Base-by-base conservation (phyloP, 768 basidiomycete species). In the Pleurotus eryngii region DNA sequence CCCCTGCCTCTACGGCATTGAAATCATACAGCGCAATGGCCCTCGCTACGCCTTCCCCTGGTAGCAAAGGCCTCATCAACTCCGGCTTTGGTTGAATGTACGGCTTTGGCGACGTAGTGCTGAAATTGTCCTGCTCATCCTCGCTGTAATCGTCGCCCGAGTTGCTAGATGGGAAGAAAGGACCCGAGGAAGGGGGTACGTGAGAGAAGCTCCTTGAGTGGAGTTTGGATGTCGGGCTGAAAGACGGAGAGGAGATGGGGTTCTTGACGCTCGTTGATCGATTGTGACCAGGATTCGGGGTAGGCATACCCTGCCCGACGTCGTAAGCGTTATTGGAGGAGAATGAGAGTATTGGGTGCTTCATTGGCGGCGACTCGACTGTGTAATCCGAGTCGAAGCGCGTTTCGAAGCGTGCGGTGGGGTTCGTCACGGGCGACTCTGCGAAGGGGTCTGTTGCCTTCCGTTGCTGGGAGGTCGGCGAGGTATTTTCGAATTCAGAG, bases 21-120 rank as follows among this genome's bases (percentile, higher is more conserved):
- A 89, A 92, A 68, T 88, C 78, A 65, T 82, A 91, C 58, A 90
- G 64, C 2, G 91, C 90, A 46, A 92, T 84, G 3, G 86, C 90
- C 50, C 87, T 81, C 12, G 79, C 85, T 18, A 91, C 73, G 22
- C 87, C 87, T 64, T 88, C 84, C 51, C 75, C 68, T 51, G 77
- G 80, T 38, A 72, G 64, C 45, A 85, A 69, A 26, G 84, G 81
- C 55, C 67, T 71, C 30, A 66, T 68, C 22, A 85, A 64, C 60
- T 82, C 84, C 15, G 77, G 74, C 61, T 83, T 83, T 12, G 81
- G 71, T 58, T 74, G 72, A 56, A 83, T 70, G 57, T 49, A 57
- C 15, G 63, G 56, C 9, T 55, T 45, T 26, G 58, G 20, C 18
- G 27, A 53, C 17, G 27, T 12, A 14, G 22, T 53, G 26, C 2